Percentiles rank a stretch among this genome's conserved stretches.
Conservation (phyloP, 768 basidiomycete genomes). For the Pulveroboletus ravenelii region DNA sequence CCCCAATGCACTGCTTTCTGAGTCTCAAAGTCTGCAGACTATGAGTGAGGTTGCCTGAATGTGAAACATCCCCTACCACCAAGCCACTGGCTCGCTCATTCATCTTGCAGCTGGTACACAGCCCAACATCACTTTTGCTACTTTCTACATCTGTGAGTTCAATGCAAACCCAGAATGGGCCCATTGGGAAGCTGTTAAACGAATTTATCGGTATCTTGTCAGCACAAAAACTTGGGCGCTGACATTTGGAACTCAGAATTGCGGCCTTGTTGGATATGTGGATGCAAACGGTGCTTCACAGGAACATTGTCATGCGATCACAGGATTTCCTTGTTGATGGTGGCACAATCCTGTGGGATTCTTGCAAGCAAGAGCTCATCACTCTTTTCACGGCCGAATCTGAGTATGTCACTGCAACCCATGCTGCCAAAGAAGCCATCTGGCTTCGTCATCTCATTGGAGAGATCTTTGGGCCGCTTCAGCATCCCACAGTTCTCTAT, state of each 20-base stretch:
- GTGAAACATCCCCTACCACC: not conserved
- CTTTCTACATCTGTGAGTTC: not conserved
- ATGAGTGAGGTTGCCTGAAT: not conserved
- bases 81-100: not conserved
- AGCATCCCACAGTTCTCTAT: not conserved
- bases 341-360: conserved; percentile 1
- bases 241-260: not conserved
- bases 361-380: conserved; percentile 4
- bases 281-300: conserved; percentile 1
- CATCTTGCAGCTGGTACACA: not conserved
- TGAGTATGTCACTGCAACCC: not conserved
- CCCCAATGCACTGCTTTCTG: not conserved
- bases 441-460: not conserved
- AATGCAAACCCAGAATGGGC: not conserved
- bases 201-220: conserved; percentile 11
- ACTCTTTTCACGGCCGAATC: not conserved
- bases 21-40: not conserved
- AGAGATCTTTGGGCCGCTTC: not conserved
- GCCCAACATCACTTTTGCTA: not conserved
- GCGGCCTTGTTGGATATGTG: not conserved
- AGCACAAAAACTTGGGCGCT: not conserved
- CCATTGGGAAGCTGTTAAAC: no score
- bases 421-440: no score
- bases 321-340: conserved; percentile 4
- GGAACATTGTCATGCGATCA: conserved; percentile 1